Evolutionary conservation across 148 eudicot genomes (phyloP).

Genomic region (Dysphania ambrosioides): DNA sequence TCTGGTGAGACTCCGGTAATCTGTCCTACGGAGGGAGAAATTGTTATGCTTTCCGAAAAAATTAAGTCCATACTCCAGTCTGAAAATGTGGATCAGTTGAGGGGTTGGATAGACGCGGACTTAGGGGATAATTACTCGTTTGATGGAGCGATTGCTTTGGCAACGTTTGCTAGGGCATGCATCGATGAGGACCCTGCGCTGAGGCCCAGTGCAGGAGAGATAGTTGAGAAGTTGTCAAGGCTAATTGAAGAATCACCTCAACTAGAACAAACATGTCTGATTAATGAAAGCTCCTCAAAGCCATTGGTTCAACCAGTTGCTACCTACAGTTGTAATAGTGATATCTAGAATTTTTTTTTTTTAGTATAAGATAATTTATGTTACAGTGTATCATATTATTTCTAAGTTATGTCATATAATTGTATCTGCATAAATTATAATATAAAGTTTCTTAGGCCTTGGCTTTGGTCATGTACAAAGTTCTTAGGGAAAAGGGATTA

Average conservation of each 20-base stretch:
- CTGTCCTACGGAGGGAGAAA: slow-evolving; percentile 27
- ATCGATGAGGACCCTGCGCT: slow-evolving; percentile 51
- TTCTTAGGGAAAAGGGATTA: background rate
- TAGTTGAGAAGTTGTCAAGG: slow-evolving; percentile 67
- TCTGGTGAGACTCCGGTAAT: slow-evolving; percentile 60
- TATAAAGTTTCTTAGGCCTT: background rate
- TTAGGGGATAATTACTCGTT: slow-evolving; percentile 67
- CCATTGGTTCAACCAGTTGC: slow-evolving; percentile 34
- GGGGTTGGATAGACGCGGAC: slow-evolving; percentile 69
- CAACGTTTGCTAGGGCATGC: slow-evolving; percentile 66
- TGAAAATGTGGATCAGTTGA: slow-evolving; percentile 47
- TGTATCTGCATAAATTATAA: slow-evolving; percentile 12
- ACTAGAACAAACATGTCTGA: slow-evolving; percentile 28
- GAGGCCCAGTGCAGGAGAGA: slow-evolving; percentile 73
- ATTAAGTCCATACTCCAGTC: slow-evolving; percentile 49
- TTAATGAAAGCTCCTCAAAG: slow-evolving; percentile 37
- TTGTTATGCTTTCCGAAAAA: slow-evolving; percentile 31
- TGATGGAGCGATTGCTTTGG: slow-evolving; percentile 56
- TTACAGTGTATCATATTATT: background rate
- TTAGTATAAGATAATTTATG: background rate
- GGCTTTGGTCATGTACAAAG: background rate
- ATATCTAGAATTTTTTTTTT: background rate
- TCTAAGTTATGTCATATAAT: slow-evolving; percentile 2
- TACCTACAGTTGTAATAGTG: background rate
- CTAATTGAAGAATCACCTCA: slow-evolving; percentile 52